phyloP scores from a whole-genome alignment of 345 rosid genomes.

The Trapa incisa region DNA sequence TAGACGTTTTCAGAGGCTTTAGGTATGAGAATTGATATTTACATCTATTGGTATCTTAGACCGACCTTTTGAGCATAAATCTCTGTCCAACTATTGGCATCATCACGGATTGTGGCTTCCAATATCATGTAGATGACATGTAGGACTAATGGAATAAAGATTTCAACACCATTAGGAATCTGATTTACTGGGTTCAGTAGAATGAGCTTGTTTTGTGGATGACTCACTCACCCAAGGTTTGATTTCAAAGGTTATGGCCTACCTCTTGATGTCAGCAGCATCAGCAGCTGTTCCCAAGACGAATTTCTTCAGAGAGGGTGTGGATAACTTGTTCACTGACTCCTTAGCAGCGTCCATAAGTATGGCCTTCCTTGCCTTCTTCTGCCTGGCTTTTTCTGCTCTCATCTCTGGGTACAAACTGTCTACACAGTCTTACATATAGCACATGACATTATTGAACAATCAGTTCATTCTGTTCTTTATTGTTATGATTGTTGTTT shows the following conservation, averaged over 20 bases:
- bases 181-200: neutral
- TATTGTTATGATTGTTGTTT: neutral
- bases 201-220: neutral
- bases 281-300: too few relatives aligned
- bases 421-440: conserved; percentile 48
- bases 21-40: neutral
- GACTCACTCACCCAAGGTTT: neutral
- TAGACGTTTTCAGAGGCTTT: neutral
- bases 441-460: conserved; percentile 1
- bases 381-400: conserved; percentile 48
- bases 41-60: neutral
- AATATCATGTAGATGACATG: neutral
- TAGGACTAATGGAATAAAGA: neutral
- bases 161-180: neutral
- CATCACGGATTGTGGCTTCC: too few relatives aligned
- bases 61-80: too few relatives aligned
- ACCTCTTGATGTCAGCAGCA: conserved; percentile 50
- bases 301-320: too few relatives aligned
- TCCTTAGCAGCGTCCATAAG: conserved; percentile 56
- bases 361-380: conserved; percentile 65
- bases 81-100: too few relatives aligned
- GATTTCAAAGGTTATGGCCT: conserved; percentile 40
- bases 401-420: conserved; percentile 71
- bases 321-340: conserved; percentile 12
- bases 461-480: neutral